These are phyloP conservation scores for Trifolium subterraneum DNA, from an alignment of 306 rosid genomes.

Conservation along the genomic window DNA sequence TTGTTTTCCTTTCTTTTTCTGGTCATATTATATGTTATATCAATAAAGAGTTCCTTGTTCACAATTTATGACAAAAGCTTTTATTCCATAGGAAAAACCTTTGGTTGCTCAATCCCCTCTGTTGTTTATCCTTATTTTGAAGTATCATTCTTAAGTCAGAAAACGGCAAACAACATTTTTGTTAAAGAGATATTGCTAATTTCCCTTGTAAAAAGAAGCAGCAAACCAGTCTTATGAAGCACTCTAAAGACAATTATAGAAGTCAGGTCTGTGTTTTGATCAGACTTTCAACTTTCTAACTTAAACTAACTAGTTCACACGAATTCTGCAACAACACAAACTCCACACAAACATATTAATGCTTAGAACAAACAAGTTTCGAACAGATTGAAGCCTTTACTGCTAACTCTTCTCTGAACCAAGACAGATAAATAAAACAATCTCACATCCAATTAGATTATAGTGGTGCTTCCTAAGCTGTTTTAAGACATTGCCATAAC, in stretches of 20 bases:
- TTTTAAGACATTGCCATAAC: background rate
- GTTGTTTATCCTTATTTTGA: background rate
- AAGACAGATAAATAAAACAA: too few relatives aligned
- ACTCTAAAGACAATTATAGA: background rate
- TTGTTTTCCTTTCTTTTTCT: background rate
- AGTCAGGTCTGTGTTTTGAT: background rate
- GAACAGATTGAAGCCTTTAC: too few relatives aligned
- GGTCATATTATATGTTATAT: background rate
- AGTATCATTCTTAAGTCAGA: background rate
- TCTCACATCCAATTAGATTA: too few relatives aligned
- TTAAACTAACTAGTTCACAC: background rate
- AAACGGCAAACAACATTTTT: too few relatives aligned
- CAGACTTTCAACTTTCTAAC: background rate
- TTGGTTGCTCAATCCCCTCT: background rate
- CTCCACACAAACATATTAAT: conserved; percentile 3
- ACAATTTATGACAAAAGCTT: background rate
- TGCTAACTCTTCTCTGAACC: too few relatives aligned
- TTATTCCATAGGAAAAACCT: background rate
- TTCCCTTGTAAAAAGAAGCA: background rate
- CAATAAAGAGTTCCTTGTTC: background rate
- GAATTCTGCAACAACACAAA: background rate
- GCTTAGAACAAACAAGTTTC: background rate
- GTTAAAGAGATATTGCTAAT: background rate
- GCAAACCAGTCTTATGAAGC: background rate
- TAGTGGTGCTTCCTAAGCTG: too few relatives aligned